Percentiles rank a stretch among this genome's conserved stretches.
These are phyloP conservation scores for Diospyros kaki DNA, from an alignment of 148 eudicot species.

Conservation along the genomic window DNA sequence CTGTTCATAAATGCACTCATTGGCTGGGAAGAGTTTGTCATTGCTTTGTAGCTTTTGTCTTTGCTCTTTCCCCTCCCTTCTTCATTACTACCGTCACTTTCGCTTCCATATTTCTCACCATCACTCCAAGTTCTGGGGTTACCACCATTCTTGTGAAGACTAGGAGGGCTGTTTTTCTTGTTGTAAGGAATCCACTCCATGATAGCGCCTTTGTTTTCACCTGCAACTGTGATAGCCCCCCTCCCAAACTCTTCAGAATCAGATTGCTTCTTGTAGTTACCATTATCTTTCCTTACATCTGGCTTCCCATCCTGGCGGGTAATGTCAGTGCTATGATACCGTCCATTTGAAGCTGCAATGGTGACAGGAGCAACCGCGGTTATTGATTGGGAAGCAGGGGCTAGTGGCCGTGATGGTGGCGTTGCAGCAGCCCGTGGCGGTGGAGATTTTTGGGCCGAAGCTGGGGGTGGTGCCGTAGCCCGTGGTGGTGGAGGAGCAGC, in stretches of 20 bases:
- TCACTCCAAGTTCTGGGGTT: no score
- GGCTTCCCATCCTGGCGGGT: slow-evolving; percentile 24
- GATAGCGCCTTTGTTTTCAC: slow-evolving; percentile 74
- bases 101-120: no score
- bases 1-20: slow-evolving; percentile 43
- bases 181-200: slow-evolving; percentile 47
- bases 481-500: not conserved
- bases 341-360: no score
- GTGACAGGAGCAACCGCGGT: no score
- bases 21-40: slow-evolving; percentile 7
- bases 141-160: no score
- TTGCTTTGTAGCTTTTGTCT: not conserved
- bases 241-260: slow-evolving; percentile 30
- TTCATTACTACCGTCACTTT: not conserved
- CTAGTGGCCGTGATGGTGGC: slow-evolving; percentile 3
- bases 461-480: not conserved
- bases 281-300: slow-evolving; percentile 32
- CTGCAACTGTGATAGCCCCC: slow-evolving; percentile 50
- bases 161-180: slow-evolving; percentile 10
- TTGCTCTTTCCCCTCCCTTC: not conserved
- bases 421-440: not conserved
- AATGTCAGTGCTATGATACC: slow-evolving; percentile 18
- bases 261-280: slow-evolving; percentile 19
- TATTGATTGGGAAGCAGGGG: not conserved
- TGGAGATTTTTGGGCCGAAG: no score